These are phyloP conservation scores for Acanthochlamys bracteata DNA, from an alignment of 106 monocot genomes.

Conservation along the genomic window DNA sequence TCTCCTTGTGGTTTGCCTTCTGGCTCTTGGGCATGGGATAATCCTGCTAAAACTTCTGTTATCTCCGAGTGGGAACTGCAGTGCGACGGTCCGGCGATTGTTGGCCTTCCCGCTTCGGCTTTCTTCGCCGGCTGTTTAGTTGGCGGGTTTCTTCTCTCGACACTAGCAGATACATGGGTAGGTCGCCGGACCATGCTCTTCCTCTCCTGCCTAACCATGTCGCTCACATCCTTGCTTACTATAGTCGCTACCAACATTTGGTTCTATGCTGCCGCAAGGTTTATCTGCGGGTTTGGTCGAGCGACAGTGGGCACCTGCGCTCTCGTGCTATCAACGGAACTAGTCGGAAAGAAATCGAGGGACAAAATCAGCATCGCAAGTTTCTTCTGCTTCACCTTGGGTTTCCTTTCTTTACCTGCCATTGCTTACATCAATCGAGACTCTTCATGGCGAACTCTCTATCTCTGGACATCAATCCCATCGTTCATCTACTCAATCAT, in stretches of 20 bases:
- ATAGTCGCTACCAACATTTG: conserved; percentile 9
- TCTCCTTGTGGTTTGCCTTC: background rate
- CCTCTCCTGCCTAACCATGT: conserved; percentile 25
- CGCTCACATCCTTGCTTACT: conserved; percentile 11
- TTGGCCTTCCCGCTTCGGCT: conserved; percentile 21
- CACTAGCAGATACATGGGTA: conserved; percentile 19
- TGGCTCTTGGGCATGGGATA: conserved; percentile 13
- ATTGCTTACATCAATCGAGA: conserved; percentile 18
- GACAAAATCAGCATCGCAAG: conserved; percentile 13
- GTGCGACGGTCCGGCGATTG: conserved; percentile 6
- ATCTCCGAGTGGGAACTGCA: conserved; percentile 19
- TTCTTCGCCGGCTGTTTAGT: conserved; percentile 28
- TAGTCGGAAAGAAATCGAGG: conserved; percentile 10
- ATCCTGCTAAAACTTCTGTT: conserved; percentile 10
- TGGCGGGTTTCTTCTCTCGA: conserved; percentile 21
- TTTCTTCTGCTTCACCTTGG: conserved; percentile 22
- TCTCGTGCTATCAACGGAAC: conserved; percentile 27
- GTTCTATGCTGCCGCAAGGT: conserved; percentile 15
- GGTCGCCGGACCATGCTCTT: conserved; percentile 29
- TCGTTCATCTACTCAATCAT: conserved; percentile 18
- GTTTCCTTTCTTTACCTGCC: conserved; percentile 22
- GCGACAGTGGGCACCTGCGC: conserved; percentile 16
- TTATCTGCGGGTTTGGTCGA: conserved; percentile 20
- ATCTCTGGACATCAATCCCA: conserved; percentile 20
- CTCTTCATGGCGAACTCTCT: conserved; percentile 27